A percentile compares a stretch with the other conserved stretches of the same genome.
These are phyloP conservation scores for Erigeron canadensis DNA, from an alignment of 129 eudicot species.

Conservation along the genomic window DNA sequence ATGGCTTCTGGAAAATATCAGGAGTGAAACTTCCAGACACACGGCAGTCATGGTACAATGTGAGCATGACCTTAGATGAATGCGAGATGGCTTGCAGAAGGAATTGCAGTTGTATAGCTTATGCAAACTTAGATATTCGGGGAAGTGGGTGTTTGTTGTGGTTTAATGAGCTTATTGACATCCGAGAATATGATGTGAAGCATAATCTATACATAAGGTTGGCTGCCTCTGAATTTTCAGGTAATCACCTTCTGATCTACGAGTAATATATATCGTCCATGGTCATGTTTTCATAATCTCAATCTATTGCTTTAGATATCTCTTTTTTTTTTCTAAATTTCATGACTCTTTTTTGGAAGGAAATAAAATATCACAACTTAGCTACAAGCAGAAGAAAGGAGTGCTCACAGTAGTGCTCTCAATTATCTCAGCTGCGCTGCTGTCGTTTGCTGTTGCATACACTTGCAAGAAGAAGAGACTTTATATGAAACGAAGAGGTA, in stretches of 20 bases:
- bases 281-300: too few relatives aligned
- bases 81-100: constrained; percentile 44
- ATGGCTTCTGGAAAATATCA: constrained; percentile 32
- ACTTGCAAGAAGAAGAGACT: too few relatives aligned
- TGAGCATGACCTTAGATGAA: constrained; percentile 34
- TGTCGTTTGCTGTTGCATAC: too few relatives aligned
- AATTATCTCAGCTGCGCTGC: too few relatives aligned
- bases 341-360: too few relatives aligned
- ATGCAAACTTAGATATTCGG: constrained; percentile 37
- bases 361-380: too few relatives aligned
- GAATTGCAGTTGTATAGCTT: constrained; percentile 53
- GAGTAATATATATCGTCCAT: too few relatives aligned
- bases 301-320: too few relatives aligned
- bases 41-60: constrained; percentile 8
- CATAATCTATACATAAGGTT: constrained; percentile 43
- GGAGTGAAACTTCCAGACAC: constrained; percentile 48
- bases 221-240: constrained; percentile 37
- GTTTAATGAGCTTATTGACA: constrained; percentile 48
- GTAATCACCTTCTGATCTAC: background rate
- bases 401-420: too few relatives aligned
- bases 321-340: too few relatives aligned
- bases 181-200: constrained; percentile 19
- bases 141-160: constrained; percentile 67
- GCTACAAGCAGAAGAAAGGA: too few relatives aligned
- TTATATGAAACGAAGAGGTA: too few relatives aligned